phyloP scores from a whole-genome alignment of 2,329 filamentous ascomycete species.

The Chaetomium sp. region DNA sequence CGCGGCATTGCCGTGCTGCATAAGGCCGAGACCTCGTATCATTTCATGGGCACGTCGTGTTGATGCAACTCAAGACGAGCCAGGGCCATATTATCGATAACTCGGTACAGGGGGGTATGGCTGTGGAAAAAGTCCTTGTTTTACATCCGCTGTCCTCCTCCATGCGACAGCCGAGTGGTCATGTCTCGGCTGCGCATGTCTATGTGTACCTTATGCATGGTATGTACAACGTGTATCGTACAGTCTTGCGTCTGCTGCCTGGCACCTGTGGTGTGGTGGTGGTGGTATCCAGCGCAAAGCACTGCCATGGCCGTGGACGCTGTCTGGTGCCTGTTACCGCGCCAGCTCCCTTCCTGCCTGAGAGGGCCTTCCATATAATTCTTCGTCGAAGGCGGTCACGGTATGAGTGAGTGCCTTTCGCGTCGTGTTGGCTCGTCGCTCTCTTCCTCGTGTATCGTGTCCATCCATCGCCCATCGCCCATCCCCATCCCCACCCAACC shows the following conservation, averaged over 20 bases:
- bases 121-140: neutral
- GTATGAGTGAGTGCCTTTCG: neutral
- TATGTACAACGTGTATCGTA: constrained; percentile 17
- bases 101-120: too few species aligned
- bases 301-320: neutral
- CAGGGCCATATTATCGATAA: neutral
- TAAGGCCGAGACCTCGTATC: neutral
- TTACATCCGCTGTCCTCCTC: neutral
- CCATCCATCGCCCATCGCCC: too few species aligned
- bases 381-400: neutral
- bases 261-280: neutral
- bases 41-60: neutral
- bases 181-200: neutral
- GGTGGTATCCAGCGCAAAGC: neutral
- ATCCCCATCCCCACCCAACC: neutral
- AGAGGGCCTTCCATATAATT: neutral
- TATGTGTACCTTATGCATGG: too few species aligned
- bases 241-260: neutral
- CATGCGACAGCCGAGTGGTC: neutral
- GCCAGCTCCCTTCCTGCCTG: neutral
- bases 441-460: too few species aligned
- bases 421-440: too few species aligned
- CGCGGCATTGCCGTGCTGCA: too few species aligned
- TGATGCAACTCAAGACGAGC: neutral
- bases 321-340: neutral